phyloP scores from a whole-genome alignment of 495 filamentous ascomycete species.

The Aspergillus sparsus region DNA sequence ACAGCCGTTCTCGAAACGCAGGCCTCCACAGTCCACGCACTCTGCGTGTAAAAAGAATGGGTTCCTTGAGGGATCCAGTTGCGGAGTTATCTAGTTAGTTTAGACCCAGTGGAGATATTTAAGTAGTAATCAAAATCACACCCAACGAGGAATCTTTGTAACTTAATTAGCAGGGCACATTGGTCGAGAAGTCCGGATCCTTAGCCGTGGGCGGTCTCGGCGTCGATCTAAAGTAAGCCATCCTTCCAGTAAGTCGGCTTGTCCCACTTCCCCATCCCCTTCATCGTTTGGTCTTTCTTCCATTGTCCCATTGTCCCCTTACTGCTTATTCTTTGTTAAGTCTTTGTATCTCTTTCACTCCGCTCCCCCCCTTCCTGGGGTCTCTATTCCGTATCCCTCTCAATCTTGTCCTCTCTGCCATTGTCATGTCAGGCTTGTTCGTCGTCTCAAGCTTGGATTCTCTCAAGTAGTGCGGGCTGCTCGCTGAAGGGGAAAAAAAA shows the following conservation, averaged over 20 bases:
- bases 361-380: background rate
- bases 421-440: slow-evolving; percentile 11
- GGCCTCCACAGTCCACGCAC: background rate
- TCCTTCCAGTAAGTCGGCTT: slow-evolving; percentile 1
- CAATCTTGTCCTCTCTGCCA: background rate
- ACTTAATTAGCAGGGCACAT: background rate
- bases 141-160: too few species aligned
- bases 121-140: too few species aligned
- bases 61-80: background rate
- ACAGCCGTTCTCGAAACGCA: background rate
- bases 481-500: background rate
- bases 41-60: background rate
- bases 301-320: slow-evolving; percentile 15
- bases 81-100: background rate
- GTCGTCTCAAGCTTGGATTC: slow-evolving; percentile 11
- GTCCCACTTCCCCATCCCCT: slow-evolving; percentile 12
- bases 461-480: slow-evolving; percentile 11
- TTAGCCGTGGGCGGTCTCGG: slow-evolving; percentile 1
- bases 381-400: background rate
- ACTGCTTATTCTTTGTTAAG: slow-evolving; percentile 1
- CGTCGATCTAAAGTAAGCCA: slow-evolving; percentile 4
- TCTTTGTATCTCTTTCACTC: slow-evolving; percentile 2
- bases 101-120: background rate
- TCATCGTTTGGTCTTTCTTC: slow-evolving; percentile 5
- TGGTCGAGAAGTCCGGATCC: slow-evolving; percentile 7